Evolutionary conservation across 202 grass and related monocot genomes (phyloP).

Genomic region (Brachypodium distachyon): DNA sequence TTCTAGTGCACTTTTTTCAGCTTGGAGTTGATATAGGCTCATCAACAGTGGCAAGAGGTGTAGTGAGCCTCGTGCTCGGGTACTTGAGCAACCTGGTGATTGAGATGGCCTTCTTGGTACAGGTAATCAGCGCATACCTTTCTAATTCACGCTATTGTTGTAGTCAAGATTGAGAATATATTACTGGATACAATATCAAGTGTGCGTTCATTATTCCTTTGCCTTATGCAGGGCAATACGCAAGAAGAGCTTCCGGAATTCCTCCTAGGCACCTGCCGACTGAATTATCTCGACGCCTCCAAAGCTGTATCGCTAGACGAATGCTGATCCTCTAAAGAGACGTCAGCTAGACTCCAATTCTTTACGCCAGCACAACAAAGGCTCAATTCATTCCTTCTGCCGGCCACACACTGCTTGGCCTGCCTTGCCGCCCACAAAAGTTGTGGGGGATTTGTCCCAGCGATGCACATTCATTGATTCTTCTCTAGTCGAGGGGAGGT

Average conservation of each 20-base stretch:
- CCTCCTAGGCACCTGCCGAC: constrained; percentile 65
- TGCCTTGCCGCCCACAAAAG: constrained; percentile 9
- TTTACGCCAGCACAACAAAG: constrained; percentile 26
- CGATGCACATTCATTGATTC: constrained; percentile 36
- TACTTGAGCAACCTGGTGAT: constrained; percentile 93
- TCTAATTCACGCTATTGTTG: neutral
- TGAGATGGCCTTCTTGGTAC: constrained; percentile 96
- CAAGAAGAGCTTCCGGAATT: constrained; percentile 77
- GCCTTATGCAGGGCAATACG: constrained; percentile 57
- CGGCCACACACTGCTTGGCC: neutral
- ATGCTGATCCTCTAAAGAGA: constrained; percentile 30
- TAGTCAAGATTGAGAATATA: neutral
- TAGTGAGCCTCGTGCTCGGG: constrained; percentile 90
- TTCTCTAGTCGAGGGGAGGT: neutral
- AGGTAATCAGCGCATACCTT: constrained; percentile 30
- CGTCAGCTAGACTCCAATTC: constrained; percentile 2
- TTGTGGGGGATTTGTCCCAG: neutral
- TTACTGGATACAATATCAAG: neutral
- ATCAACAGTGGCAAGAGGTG: constrained; percentile 87
- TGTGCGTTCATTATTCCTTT: neutral
- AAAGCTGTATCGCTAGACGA: constrained; percentile 65
- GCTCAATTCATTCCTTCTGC: constrained; percentile 17
- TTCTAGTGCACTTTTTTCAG: constrained; percentile 38
- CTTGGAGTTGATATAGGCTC: constrained; percentile 89
- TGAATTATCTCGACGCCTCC: constrained; percentile 74